A percentile compares a stretch with the other conserved stretches of the same genome.
phyloP scores from a whole-genome alignment of 2,329 filamentous ascomycete species.

The Fonsecaea nubica region DNA sequence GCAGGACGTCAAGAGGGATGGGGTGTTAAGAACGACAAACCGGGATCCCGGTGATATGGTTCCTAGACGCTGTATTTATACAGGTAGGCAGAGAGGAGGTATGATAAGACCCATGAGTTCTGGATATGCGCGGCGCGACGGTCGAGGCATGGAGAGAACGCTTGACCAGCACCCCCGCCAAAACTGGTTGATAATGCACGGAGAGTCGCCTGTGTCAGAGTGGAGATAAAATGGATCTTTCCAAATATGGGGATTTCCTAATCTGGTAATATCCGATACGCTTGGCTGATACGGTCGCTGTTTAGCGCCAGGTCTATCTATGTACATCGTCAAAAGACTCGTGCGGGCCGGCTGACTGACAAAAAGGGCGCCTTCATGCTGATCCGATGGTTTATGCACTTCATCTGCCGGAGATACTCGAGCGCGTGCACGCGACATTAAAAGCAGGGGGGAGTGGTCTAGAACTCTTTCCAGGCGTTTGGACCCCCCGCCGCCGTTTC shows the following conservation, averaged over 20 bases:
- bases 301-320: background rate
- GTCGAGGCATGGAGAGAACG: background rate
- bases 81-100: background rate
- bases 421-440: background rate
- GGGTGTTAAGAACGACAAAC: background rate
- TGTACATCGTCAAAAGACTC: background rate
- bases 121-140: background rate
- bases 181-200: background rate
- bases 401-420: constrained; percentile 1
- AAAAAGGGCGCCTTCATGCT: background rate
- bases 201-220: background rate
- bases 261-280: background rate
- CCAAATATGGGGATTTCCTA: background rate
- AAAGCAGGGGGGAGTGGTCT: background rate
- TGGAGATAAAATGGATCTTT: background rate
- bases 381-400: background rate
- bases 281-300: background rate
- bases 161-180: background rate
- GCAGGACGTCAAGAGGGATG: background rate
- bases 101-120: constrained; percentile 1
- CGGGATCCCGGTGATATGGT: background rate
- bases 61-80: background rate
- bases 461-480: constrained; percentile 1
- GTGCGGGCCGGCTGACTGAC: background rate
- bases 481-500: background rate